Evolutionary conservation across 208 protist species (phyloP).

Genomic region (Crithidia acanthocephali): DNA sequence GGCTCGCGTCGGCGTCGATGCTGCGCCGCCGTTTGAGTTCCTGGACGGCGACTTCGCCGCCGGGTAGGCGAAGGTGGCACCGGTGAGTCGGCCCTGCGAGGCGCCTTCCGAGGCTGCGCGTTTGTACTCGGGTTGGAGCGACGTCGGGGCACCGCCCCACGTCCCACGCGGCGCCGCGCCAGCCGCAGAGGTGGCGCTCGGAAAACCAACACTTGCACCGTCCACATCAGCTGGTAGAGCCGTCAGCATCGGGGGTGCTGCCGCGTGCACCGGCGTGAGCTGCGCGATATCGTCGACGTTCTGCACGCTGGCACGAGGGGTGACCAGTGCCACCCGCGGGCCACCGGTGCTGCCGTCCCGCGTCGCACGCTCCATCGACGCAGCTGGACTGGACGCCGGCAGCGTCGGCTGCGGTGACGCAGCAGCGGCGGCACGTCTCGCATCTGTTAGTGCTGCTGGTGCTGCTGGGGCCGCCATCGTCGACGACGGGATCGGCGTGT

Average conservation of each 20-base stretch:
- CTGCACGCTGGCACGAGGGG: constrained; percentile 4
- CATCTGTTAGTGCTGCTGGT: not conserved
- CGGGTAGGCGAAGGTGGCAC: not conserved
- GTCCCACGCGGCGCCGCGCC: not conserved
- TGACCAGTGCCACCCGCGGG: not conserved
- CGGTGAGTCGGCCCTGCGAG: not conserved
- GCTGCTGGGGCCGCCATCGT: not conserved
- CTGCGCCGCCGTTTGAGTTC: not conserved
- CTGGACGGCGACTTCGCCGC: not conserved
- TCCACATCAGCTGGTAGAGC: not conserved
- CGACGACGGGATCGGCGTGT: constrained; percentile 5
- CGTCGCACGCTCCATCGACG: not conserved
- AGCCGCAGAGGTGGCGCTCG: not conserved
- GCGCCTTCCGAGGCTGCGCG: not conserved
- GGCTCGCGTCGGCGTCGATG: not conserved
- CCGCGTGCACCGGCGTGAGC: not conserved
- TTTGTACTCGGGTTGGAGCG: constrained; percentile 1
- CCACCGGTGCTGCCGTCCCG: too few species aligned
- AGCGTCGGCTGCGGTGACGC: not conserved
- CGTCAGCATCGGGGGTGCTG: not conserved
- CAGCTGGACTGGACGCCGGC: not conserved
- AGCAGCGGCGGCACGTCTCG: too few species aligned
- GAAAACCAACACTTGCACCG: not conserved
- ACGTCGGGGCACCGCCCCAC: constrained; percentile 2
- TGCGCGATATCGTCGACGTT: constrained; percentile 16